phyloP scores from a whole-genome alignment of 23 red algal species.

The Gracilaria domingensis region DNA sequence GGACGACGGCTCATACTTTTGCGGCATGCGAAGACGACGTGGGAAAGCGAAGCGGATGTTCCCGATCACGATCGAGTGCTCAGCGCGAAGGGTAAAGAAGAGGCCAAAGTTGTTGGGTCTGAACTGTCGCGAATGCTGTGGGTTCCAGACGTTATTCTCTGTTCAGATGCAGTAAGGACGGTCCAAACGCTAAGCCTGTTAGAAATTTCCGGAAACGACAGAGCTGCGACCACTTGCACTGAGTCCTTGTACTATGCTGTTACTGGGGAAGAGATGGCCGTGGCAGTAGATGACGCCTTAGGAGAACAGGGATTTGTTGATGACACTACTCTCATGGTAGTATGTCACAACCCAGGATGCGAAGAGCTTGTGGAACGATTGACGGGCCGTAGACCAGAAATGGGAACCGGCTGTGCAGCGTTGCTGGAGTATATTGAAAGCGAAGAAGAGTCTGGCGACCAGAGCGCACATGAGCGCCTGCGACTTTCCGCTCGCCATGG shows the following conservation, averaged over 20 bases:
- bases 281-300: conserved; percentile 54
- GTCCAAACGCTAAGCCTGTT: conserved; percentile 67
- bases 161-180: conserved; percentile 65
- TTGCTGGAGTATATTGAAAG: conserved; percentile 52
- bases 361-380: conserved; percentile 73
- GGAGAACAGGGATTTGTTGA: conserved; percentile 36
- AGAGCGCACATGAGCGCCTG: neutral
- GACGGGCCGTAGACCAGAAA: conserved; percentile 40
- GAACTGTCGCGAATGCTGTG: conserved; percentile 32
- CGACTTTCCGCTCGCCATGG: conserved; percentile 15
- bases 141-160: conserved; percentile 54
- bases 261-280: conserved; percentile 71
- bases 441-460: neutral
- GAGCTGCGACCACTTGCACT: conserved; percentile 35
- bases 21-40: conserved; percentile 65
- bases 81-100: conserved; percentile 50
- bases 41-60: conserved; percentile 42
- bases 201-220: conserved; percentile 36
- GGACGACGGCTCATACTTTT: conserved; percentile 52
- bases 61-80: conserved; percentile 65
- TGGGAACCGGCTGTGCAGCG: conserved; percentile 68
- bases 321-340: conserved; percentile 43
- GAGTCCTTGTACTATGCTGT: conserved; percentile 71
- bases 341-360: conserved; percentile 75
- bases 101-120: conserved; percentile 48